Base-by-base conservation (phyloP, 2,329 filamentous ascomycete genomes). In the Rhynchosporium secalis region DNA sequence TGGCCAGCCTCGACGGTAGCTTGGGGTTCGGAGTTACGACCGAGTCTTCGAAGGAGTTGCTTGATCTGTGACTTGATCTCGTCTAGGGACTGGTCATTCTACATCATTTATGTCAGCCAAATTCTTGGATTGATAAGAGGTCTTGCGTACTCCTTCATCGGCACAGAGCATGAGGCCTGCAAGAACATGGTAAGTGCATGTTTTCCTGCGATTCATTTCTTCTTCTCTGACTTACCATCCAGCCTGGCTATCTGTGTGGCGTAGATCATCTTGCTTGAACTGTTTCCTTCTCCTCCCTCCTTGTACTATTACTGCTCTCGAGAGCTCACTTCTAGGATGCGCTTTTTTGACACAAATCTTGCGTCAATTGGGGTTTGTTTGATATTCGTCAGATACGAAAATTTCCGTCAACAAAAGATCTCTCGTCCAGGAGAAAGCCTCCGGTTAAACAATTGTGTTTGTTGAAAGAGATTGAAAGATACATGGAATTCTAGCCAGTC, bases 241-340 rank as follows among this genome's bases (percentile, higher is more conserved):
- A 98, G 85, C 77, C 95, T 85, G 68, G 92, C 89, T 79, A 99
- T 96, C 79, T 96, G 91, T 58, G 94, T 99, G 72, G 93, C 95
- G 76, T 86, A 86, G 73, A 96, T 94, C 92, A 74, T 75, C 48
- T 65, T 71, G 66, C 45, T 38, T 49, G 26, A 10, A 28, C 62
- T 26, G 60, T 46, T 45, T 15, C 15, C 36, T 36, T 29, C 10
- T 40, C 20, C 20, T 48, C 59, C 47, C 15, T 47, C 26, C 4
- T 29, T 12, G 20, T 40, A n/a, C 31, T 31, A 26, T 26, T 31
- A 9, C 48, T 28, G 26, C 20, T 20, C 29, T 48, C 8, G 12
- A 10, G 58, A 12, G 36, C 43, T 56, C 40, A 20, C 43, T 26
- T 31, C 41, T 40, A 33, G 31, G 46, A 20, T 54, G 33, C 20